Percentiles rank a stretch among this genome's conserved stretches.
phyloP scores from a whole-genome alignment of 345 rosid genomes.

The Eutrema heterophyllum region DNA sequence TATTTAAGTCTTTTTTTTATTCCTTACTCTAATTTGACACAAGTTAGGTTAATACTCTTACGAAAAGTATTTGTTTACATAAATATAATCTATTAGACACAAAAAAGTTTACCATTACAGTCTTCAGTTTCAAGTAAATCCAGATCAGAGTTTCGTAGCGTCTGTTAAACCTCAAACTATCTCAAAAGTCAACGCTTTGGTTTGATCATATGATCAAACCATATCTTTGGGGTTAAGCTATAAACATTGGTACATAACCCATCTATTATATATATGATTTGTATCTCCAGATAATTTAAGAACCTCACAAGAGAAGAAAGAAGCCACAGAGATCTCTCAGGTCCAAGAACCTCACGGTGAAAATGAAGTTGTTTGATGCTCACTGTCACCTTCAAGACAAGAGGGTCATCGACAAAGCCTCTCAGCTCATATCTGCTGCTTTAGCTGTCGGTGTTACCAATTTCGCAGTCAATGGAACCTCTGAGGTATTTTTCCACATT shows the following conservation, averaged over 20 bases:
- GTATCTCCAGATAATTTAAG: background rate
- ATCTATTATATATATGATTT: background rate
- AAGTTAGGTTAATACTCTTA: background rate
- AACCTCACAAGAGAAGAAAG: background rate
- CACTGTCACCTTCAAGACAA: constrained; percentile 98
- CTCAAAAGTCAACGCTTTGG: constrained; percentile 19
- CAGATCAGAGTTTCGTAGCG: constrained; percentile 10
- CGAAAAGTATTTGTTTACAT: background rate
- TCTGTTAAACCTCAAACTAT: constrained; percentile 5
- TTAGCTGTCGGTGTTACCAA: constrained; percentile 50
- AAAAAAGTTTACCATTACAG: background rate
- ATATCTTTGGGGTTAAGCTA: constrained; percentile 10
- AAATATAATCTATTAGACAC: background rate
- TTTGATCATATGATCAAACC: constrained; percentile 17
- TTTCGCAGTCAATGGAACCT: constrained; percentile 83
- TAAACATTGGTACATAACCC: background rate
- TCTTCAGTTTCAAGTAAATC: constrained; percentile 11
- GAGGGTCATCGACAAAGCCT: constrained; percentile 48
- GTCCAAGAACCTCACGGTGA: background rate
- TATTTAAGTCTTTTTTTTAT: background rate
- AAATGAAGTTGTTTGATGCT: constrained; percentile 71
- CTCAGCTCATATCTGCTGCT: constrained; percentile 54
- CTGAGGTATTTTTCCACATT: constrained; percentile 39
- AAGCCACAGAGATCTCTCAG: constrained; percentile 1
- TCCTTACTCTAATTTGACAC: constrained; percentile 1